A percentile compares a stretch with the other conserved stretches of the same genome.
phyloP scores from a whole-genome alignment of 108 stramenopile species.

The Halocafeteria seosinensis region DNA sequence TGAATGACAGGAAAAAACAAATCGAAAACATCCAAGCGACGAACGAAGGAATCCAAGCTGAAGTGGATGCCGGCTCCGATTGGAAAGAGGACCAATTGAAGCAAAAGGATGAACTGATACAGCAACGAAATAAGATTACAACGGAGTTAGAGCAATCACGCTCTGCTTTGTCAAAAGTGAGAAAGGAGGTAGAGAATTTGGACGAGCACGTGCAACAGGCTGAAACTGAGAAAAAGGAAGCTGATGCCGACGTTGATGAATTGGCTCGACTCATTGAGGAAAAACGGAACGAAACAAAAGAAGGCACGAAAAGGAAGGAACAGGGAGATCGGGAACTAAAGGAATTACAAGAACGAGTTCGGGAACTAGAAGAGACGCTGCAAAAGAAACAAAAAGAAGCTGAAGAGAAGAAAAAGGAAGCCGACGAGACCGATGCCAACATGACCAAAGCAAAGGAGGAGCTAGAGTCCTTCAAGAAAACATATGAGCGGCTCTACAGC shows the following conservation, averaged over 20 bases:
- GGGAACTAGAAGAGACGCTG: background rate
- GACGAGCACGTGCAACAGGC: background rate
- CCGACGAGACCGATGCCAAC: background rate
- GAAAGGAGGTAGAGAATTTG: background rate
- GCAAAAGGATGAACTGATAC: conserved; percentile 16
- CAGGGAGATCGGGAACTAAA: background rate
- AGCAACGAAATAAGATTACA: conserved; percentile 10
- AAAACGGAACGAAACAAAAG: background rate
- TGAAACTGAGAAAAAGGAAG: background rate
- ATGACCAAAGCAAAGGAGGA: background rate
- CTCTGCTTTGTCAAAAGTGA: background rate
- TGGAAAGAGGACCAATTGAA: background rate
- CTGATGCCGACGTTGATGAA: background rate
- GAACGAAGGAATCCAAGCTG: conserved; percentile 8
- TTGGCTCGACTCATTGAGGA: conserved; percentile 6
- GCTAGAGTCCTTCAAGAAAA: background rate
- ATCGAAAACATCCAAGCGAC: background rate
- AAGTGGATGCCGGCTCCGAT: conserved; percentile 7
- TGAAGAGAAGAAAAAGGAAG: background rate
- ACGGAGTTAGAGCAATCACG: conserved; percentile 1
- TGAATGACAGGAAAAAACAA: conserved; percentile 21
- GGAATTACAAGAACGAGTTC: background rate
- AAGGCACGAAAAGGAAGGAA: conserved; percentile 2
- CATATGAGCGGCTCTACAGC: background rate
- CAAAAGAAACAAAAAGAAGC: background rate